Base-by-base conservation (phyloP, 108 stramenopile genomes). In the Cyclotella baltica region DNA sequence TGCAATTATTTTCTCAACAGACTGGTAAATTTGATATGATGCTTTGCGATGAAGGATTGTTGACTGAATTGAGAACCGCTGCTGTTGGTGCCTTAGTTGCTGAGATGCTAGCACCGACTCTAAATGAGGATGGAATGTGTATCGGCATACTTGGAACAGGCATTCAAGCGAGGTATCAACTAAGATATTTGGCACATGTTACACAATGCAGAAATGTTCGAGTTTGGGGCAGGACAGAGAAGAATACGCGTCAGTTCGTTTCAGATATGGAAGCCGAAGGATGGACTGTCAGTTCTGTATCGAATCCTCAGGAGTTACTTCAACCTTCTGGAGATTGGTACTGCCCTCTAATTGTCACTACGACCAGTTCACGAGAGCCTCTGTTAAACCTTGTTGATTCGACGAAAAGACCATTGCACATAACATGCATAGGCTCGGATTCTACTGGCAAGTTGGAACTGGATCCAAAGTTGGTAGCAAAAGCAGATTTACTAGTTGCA, bases 61-160 rank as follows among this genome's bases (percentile, higher is more conserved):
- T 90, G 66, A 92, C 92, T 0, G 92, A 92, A 65, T 30, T 92
- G 38, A 70, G 92, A 57, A 92, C 92, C 9, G 92, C 89, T 55
- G 92, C 92, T 5, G 88, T 83, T 0, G 89, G 92, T n/a, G 92
- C 92, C 0, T 62, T 87, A n/a, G 88, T 85, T 16, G 80, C 87
- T n/a, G 36, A 76, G n/a, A 38, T 85, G 33, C 31, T 92, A 28
- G 79, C 77, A 28, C 88, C 89, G 2, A 48, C 68, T 30, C 35
- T 65, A 11, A 11, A 20, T 9, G 28, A 58, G 18, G 38, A 31
- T 4, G 63, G 81, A 47, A 29, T 4, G 3, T 67, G 77, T 36
- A 85, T 92, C 67, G 92, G 92, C 4, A 81, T 92, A 11, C 30
- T 92, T 11, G 92, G 92, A 1, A 90, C 88, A 0, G 89, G 92